Percentiles rank a stretch among this genome's conserved stretches.
Conservation (phyloP, 2,329 filamentous ascomycete species). For the Gaeumannomyces sp. region DNA sequence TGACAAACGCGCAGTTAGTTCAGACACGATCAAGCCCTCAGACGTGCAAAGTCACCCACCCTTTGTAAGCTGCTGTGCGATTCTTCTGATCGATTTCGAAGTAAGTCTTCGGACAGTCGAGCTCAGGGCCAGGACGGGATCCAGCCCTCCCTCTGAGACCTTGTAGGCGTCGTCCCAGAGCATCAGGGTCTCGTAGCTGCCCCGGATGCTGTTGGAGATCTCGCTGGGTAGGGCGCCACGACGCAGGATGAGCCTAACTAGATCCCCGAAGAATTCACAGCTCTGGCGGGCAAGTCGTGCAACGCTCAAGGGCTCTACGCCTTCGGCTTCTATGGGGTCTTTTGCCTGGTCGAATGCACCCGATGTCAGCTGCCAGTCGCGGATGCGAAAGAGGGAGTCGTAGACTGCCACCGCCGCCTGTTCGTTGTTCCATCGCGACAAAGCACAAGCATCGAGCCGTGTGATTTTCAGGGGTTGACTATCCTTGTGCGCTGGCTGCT, state of each 20-base stretch:
- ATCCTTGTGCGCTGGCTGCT: too few relatives aligned
- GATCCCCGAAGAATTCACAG: too few relatives aligned
- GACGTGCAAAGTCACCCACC: not conserved
- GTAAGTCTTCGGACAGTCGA: not conserved
- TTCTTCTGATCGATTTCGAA: not conserved
- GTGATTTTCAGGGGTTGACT: too few relatives aligned
- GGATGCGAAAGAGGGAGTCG: too few relatives aligned
- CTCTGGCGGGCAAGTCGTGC: too few relatives aligned
- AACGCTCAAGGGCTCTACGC: too few relatives aligned
- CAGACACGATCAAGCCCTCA: not conserved
- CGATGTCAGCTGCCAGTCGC: too few relatives aligned
- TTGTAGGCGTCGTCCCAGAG: not conserved
- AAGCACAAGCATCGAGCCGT: too few relatives aligned
- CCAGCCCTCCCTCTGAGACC: not conserved
- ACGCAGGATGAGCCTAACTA: not conserved
- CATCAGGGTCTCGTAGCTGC: constrained; percentile 5
- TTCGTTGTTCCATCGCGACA: too few relatives aligned
- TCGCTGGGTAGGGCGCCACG: not conserved
- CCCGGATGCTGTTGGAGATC: not conserved
- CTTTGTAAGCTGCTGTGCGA: not conserved
- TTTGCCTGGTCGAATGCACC: too few relatives aligned
- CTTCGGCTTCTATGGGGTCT: too few relatives aligned
- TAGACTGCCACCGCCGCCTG: too few relatives aligned
- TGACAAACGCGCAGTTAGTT: not conserved
- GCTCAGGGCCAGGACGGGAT: not conserved